phyloP scores from a whole-genome alignment of 805 yeast species.

The Candida patagonica region DNA sequence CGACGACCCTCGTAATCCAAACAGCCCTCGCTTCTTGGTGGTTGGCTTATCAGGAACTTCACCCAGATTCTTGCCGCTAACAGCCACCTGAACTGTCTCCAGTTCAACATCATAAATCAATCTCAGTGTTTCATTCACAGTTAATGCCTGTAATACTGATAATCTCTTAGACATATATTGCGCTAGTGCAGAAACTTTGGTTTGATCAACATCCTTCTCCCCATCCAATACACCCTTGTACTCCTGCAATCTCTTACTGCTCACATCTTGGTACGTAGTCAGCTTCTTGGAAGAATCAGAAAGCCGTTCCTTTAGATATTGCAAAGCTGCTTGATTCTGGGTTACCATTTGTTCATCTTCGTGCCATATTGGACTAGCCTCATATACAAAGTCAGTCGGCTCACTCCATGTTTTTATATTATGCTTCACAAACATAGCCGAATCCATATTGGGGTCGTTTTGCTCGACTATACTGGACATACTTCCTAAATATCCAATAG shows the following conservation, averaged over 20 bases:
- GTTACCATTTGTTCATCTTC: slow-evolving; percentile 73
- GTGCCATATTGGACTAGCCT: slow-evolving; percentile 93
- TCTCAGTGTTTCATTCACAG: slow-evolving; percentile 63
- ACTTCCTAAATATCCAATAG: slow-evolving; percentile 36
- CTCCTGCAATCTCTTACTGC: slow-evolving; percentile 12
- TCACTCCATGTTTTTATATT: slow-evolving; percentile 68
- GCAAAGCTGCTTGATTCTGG: slow-evolving; percentile 31
- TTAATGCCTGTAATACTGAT: slow-evolving; percentile 44
- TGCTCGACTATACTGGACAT: slow-evolving; percentile 51
- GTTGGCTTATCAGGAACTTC: slow-evolving; percentile 24
- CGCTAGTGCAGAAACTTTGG: slow-evolving; percentile 21
- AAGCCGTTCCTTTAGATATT: slow-evolving; percentile 28
- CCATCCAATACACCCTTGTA: slow-evolving; percentile 32
- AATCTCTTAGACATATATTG: slow-evolving; percentile 42
- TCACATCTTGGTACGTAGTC: slow-evolving; percentile 12
- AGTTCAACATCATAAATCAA: slow-evolving; percentile 77
- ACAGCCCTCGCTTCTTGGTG: slow-evolving; percentile 53
- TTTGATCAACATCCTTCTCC: slow-evolving; percentile 27
- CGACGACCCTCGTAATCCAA: slow-evolving; percentile 27
- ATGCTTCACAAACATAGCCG: slow-evolving; percentile 89
- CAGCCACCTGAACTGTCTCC: slow-evolving; percentile 80
- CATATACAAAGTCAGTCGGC: slow-evolving; percentile 74
- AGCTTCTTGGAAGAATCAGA: slow-evolving; percentile 25
- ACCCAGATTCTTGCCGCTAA: slow-evolving; percentile 48
- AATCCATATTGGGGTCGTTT: slow-evolving; percentile 66